These are phyloP conservation scores for Pyrus bretschneideri DNA, from an alignment of 306 rosid species.

Conservation along the genomic window DNA sequence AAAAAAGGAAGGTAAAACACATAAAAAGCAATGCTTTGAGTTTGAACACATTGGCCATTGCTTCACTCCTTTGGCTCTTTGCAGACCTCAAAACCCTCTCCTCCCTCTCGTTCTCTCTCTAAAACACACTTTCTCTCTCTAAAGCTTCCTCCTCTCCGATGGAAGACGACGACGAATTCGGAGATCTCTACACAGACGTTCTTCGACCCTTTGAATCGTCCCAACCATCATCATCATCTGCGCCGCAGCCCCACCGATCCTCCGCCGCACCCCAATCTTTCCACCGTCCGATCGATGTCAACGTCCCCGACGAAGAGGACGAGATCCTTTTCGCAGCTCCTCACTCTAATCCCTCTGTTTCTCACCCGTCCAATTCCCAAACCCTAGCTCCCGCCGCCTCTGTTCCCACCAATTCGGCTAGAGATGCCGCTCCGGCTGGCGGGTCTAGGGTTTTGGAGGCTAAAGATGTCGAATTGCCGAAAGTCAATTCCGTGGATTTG, in stretches of 20 bases:
- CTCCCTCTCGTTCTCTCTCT: neutral
- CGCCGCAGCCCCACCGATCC: conserved; percentile 22
- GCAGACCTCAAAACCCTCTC: conserved; percentile 26
- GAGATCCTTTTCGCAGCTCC: conserved; percentile 37
- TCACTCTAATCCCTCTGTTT: conserved; percentile 21
- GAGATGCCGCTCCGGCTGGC: neutral
- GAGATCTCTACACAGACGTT: conserved; percentile 95
- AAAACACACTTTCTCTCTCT: neutral
- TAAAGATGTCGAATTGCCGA: conserved; percentile 5
- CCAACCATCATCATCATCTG: conserved; percentile 39
- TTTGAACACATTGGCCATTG: neutral
- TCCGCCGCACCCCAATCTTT: conserved; percentile 26
- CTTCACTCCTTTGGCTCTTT: conserved; percentile 2
- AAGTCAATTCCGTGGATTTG: conserved; percentile 17
- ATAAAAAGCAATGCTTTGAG: neutral
- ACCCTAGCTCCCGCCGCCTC: conserved; percentile 28
- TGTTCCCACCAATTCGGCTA: conserved; percentile 12
- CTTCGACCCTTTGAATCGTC: conserved; percentile 58
- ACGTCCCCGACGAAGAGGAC: conserved; percentile 20
- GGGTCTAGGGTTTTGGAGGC: conserved; percentile 13
- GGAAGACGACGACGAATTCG: conserved; percentile 99
- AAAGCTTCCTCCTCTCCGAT: conserved; percentile 12
- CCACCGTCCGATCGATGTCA: conserved; percentile 64
- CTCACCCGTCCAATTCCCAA: conserved; percentile 20
- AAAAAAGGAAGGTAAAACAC: neutral